Conservation (phyloP, 208 protist species). For the Endotrypanum monterogeii region DNA sequence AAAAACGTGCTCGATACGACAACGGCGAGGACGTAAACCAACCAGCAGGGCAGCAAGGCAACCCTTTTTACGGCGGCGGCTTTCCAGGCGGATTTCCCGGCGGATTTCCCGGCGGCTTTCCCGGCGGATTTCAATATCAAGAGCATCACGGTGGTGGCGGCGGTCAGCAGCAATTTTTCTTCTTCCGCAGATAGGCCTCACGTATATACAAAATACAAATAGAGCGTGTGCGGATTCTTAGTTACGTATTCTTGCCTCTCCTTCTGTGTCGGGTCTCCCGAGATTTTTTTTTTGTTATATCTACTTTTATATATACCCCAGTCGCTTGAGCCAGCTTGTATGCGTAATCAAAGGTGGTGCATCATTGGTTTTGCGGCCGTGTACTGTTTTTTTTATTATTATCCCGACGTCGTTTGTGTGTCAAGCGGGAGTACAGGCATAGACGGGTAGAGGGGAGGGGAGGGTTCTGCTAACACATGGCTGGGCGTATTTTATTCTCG, state of each 20-base stretch:
- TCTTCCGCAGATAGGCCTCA: constrained; percentile 18
- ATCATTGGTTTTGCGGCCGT: too few relatives aligned
- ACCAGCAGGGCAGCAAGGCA: constrained; percentile 49
- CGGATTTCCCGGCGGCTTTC: constrained; percentile 27
- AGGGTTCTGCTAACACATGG: neutral
- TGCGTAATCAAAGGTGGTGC: too few relatives aligned
- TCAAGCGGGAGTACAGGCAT: too few relatives aligned
- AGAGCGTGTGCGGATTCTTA: neutral
- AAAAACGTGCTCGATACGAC: constrained; percentile 89
- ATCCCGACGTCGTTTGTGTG: too few relatives aligned
- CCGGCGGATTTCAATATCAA: constrained; percentile 24
- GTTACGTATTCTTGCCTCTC: too few relatives aligned
- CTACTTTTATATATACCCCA: too few relatives aligned
- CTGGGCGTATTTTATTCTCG: neutral
- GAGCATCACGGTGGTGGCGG: constrained; percentile 30
- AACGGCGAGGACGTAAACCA: constrained; percentile 88
- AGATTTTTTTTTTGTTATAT: too few relatives aligned
- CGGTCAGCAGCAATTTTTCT: constrained; percentile 60
- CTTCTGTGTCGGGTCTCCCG: too few relatives aligned
- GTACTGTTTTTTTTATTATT: too few relatives aligned
- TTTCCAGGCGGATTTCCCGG: constrained; percentile 33
- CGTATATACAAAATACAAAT: neutral
- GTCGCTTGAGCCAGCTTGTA: too few relatives aligned
- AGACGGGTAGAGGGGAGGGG: too few relatives aligned
- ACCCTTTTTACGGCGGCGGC: constrained; percentile 36